phyloP scores from a whole-genome alignment of 139 green algal genomes.

The Chlorella sorokiniana region DNA sequence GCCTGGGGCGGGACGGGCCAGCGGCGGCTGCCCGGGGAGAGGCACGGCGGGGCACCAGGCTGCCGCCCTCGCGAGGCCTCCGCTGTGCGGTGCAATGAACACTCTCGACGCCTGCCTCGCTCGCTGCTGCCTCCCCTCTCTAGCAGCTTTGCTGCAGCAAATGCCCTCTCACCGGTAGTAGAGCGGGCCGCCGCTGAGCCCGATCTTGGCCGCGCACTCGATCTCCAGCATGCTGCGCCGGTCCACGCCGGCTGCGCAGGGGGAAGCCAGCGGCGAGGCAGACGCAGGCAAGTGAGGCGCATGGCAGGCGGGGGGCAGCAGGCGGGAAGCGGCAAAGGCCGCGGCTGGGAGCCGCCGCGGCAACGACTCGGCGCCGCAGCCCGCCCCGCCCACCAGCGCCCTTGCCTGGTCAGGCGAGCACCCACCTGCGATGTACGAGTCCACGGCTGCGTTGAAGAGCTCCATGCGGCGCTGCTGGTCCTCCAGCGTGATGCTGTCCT shows the following conservation, averaged over 20 bases:
- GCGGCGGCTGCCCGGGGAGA: too few species aligned
- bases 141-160: background rate
- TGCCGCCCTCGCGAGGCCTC: too few species aligned
- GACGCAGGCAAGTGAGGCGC: background rate
- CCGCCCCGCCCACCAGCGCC: background rate
- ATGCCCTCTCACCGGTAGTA: slow-evolving; percentile 18
- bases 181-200: slow-evolving; percentile 34
- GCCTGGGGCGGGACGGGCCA: background rate
- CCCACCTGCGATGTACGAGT: slow-evolving; percentile 33
- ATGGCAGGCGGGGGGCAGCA: background rate
- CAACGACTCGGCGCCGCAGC: background rate
- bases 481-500: slow-evolving; percentile 42
- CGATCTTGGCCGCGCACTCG: slow-evolving; percentile 36
- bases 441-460: slow-evolving; percentile 44
- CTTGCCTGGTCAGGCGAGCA: background rate
- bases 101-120: too few species aligned
- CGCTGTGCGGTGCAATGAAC: too few species aligned
- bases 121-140: too few species aligned
- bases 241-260: slow-evolving; percentile 30
- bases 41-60: too few species aligned
- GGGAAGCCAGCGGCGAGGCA: background rate
- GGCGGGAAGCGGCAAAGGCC: background rate
- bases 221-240: slow-evolving; percentile 36
- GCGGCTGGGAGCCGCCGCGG: background rate
- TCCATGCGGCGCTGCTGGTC: slow-evolving; percentile 40